A percentile compares a stretch with the other conserved stretches of the same genome.
Conservation (phyloP, 106 monocot species). For the Narthecium ossifragum region DNA sequence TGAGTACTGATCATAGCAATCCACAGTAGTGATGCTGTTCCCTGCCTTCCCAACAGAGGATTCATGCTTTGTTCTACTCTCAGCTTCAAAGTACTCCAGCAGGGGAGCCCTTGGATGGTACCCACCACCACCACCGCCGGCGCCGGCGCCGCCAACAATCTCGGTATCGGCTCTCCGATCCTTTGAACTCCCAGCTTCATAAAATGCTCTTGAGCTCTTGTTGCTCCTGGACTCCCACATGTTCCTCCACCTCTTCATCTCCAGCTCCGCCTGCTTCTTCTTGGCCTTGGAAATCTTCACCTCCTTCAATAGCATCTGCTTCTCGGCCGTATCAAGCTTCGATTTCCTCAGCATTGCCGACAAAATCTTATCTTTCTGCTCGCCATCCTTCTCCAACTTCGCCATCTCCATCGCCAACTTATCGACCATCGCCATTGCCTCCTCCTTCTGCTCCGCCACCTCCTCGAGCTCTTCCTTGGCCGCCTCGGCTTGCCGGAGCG, state of each 20-base stretch:
- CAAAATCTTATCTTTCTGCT: constrained; percentile 86
- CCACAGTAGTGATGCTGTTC: neutral
- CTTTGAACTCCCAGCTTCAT: constrained; percentile 25
- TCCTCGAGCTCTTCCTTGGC: constrained; percentile 45
- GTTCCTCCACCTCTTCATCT: constrained; percentile 51
- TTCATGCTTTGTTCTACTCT: constrained; percentile 29
- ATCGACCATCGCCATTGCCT: constrained; percentile 23
- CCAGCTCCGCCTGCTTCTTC: constrained; percentile 74
- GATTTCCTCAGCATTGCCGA: constrained; percentile 87
- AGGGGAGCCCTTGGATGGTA: constrained; percentile 27
- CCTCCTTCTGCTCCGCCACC: constrained; percentile 32
- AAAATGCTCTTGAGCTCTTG: constrained; percentile 9
- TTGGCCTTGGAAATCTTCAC: constrained; percentile 58
- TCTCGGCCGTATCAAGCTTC: constrained; percentile 63
- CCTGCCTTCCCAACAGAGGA: constrained; percentile 1
- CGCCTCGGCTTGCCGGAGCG: constrained; percentile 27
- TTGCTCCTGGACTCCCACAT: constrained; percentile 28
- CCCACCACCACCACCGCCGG: no score
- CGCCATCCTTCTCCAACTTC: constrained; percentile 38
- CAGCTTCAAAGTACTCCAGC: constrained; percentile 52
- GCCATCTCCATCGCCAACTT: constrained; percentile 40
- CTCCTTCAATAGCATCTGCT: constrained; percentile 56
- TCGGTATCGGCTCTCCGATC: constrained; percentile 5
- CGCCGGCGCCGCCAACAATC: constrained; percentile 4
- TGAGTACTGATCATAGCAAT: constrained; percentile 26